A percentile compares a stretch with the other conserved stretches of the same genome.
phyloP scores from a whole-genome alignment of 2,329 filamentous ascomycete species.

The Cytospora mali region DNA sequence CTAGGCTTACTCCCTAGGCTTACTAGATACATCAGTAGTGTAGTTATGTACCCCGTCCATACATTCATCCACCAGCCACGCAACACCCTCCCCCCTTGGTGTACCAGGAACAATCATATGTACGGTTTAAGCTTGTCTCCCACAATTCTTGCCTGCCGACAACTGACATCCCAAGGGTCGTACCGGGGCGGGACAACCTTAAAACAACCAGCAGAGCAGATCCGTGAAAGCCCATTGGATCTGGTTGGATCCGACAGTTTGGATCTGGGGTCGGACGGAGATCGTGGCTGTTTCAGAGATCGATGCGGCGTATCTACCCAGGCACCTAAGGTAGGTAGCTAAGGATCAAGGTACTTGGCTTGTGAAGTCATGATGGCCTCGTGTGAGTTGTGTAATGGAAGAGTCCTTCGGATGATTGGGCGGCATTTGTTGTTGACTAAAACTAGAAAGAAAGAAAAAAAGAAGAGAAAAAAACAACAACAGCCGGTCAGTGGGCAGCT shows the following conservation, averaged over 20 bases:
- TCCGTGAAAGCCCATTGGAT: constrained; percentile 20
- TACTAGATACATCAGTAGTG: background rate
- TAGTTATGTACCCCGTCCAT: background rate
- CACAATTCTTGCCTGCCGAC: constrained; percentile 4
- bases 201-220: background rate
- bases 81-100: background rate
- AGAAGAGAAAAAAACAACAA: no score
- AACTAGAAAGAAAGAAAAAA: background rate
- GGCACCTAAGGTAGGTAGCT: no score
- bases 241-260: background rate
- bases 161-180: background rate
- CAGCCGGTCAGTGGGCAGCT: no score
- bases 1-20: no score
- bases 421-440: background rate
- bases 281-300: constrained; percentile 1
- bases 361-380: background rate
- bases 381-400: background rate
- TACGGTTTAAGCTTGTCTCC: constrained; percentile 5
- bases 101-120: background rate
- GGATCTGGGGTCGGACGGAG: constrained; percentile 6
- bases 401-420: no score
- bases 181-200: background rate
- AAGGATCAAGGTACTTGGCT: background rate
- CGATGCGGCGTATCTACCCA: background rate
- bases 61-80: background rate